Conservation (phyloP, 169 alveolate genomes). For the Blepharisma undulans region DNA sequence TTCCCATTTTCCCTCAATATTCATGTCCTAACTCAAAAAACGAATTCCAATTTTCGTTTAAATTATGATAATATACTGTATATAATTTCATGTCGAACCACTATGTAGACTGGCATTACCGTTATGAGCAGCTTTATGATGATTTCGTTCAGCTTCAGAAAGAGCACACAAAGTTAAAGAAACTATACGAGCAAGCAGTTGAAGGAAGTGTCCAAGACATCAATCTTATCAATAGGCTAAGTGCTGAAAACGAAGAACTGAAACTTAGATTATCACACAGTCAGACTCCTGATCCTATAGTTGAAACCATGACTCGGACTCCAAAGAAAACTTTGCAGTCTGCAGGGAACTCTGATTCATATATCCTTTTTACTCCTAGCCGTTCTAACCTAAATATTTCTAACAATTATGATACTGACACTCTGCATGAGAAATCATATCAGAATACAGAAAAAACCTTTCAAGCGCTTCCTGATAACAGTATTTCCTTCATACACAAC, state of each 20-base stretch:
- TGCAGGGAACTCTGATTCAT: not conserved
- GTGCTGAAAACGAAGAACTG: not conserved
- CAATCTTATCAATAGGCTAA: not conserved
- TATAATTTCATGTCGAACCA: not conserved
- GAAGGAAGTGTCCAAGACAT: not conserved
- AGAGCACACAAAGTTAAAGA: not conserved
- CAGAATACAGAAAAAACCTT: not conserved
- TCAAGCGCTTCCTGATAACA: not conserved
- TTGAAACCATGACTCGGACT: not conserved
- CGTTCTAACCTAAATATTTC: not conserved
- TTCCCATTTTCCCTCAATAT: not conserved
- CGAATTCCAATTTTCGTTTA: not conserved
- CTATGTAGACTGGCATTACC: not conserved
- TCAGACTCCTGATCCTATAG: not conserved
- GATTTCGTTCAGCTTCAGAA: not conserved
- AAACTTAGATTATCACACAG: not conserved
- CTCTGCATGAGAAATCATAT: not conserved
- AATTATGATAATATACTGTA: not conserved
- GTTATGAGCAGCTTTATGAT: not conserved
- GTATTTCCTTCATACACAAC: not conserved
- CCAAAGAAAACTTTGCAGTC: not conserved
- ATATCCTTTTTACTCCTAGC: not conserved
- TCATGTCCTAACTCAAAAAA: too few species aligned
- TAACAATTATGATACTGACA: not conserved
- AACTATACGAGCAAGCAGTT: not conserved